Base-by-base conservation (phyloP, 108 stramenopile species). In the Pelagomonas calceolata region DNA sequence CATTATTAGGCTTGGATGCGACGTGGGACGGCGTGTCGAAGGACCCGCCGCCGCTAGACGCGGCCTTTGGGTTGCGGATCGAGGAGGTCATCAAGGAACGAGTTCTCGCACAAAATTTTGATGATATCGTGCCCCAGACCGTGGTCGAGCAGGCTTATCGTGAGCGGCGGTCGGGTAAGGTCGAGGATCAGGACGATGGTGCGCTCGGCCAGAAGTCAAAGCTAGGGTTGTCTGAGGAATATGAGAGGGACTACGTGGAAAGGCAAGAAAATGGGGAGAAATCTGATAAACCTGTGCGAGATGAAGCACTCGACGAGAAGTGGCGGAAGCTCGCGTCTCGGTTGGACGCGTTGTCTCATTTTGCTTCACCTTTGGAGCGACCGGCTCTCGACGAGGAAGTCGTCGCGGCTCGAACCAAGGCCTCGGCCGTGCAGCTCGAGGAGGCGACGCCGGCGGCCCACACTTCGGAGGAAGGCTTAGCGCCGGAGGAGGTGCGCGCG, bases 331-430 rank as follows among this genome's bases (percentile, higher is more conserved):
- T 84, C 17, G 78, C 43, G n/a, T 51, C 74, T 12, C 73, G 79
- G 51, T 67, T 84, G 36, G 82, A 84, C 37, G 69, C 78, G 21
- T 65, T 84, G 43, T 84, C 78, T 32, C 81, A 82, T 73, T 84
- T 84, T 81, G 75, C 80, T 73, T 80, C 74, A 72, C 69, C 75
- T 0, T 81, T 81, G 4, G 75, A 79, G 77, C 67, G 76, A 0
- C 37, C 67, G 51, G 34, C 75, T 3, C 75, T 74, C 7, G 81
- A 84, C 66, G 67, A 79, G 21, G 7, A 26, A 17, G 51, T 1
- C 51, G 51, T 26, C 21, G 51, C 51, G 51, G 29, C 18, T 17
- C 18, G 37, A 36, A 34, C 44, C 21, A 66, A 63, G 33, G 66
- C 65, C 3, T 51, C 70, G 14, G 79, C 81, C 7, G 77, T 82